Evolutionary conservation across 2,329 filamentous ascomycete species (phyloP).

Genomic region (Furcasterigmium furcatum): DNA sequence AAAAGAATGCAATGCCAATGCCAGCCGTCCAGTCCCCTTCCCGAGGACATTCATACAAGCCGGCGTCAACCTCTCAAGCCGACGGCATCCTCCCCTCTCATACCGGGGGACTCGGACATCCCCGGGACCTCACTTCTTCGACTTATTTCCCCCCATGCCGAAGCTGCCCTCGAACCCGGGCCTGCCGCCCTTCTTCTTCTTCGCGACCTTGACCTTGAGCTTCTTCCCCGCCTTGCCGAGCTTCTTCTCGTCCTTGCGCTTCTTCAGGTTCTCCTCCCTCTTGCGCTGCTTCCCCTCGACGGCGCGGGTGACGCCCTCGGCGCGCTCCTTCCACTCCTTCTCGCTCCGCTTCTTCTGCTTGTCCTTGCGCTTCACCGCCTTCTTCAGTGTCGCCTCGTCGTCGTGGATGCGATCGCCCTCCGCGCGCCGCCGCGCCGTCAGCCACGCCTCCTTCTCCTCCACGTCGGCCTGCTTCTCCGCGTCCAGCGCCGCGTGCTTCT

Average conservation of each 20-base stretch:
- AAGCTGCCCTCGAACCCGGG: conserved; percentile 71
- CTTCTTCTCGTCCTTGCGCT: conserved; percentile 70
- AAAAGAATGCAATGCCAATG: conserved; percentile 2
- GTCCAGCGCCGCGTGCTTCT: conserved; percentile 71
- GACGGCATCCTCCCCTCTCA: no score
- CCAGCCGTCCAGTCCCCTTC: background rate
- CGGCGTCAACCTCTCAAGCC: no score
- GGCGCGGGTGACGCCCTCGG: conserved; percentile 69
- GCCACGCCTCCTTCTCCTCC: conserved; percentile 90
- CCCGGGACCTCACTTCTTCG: conserved; percentile 22
- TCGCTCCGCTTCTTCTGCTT: conserved; percentile 87
- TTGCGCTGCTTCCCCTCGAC: conserved; percentile 80
- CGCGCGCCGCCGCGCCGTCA: conserved; percentile 82
- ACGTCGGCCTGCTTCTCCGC: conserved; percentile 80
- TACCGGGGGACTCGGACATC: no score
- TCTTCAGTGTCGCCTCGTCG: conserved; percentile 84
- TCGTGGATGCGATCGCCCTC: conserved; percentile 89
- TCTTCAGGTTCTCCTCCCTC: conserved; percentile 73
- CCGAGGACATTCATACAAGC: no score
- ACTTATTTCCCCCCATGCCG: conserved; percentile 45
- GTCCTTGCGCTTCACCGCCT: conserved; percentile 92
- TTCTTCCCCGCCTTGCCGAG: conserved; percentile 57
- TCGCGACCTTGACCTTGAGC: conserved; percentile 38
- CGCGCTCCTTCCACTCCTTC: conserved; percentile 77
- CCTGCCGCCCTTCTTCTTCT: conserved; percentile 48